phyloP scores from a whole-genome alignment of 169 alveolate genomes.

The Neospora caninum region DNA sequence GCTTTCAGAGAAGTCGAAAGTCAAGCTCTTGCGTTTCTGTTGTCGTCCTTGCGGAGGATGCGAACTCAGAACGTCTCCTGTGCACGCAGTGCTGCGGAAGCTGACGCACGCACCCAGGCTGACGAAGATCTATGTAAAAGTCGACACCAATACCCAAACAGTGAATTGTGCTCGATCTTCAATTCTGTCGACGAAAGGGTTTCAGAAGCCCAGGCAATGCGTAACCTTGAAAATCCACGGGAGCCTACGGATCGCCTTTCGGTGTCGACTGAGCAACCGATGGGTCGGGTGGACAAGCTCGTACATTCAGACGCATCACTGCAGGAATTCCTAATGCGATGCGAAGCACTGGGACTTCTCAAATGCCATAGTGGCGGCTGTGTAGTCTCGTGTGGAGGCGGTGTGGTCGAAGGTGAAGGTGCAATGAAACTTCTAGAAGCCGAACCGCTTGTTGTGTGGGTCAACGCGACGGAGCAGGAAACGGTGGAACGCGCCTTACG shows the following conservation, averaged over 20 bases:
- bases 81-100: too few relatives aligned
- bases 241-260: too few relatives aligned
- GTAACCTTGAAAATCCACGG: too few relatives aligned
- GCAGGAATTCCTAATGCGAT: background rate
- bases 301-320: background rate
- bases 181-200: too few relatives aligned
- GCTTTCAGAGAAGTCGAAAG: background rate
- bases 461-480: background rate
- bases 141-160: too few relatives aligned
- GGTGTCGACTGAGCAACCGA: too few relatives aligned
- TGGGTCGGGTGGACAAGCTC: background rate
- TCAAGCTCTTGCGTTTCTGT: background rate
- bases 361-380: background rate
- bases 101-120: too few relatives aligned
- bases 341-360: background rate
- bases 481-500: background rate
- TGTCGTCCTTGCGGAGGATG: background rate
- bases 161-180: too few relatives aligned
- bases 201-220: too few relatives aligned
- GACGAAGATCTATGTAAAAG: too few relatives aligned
- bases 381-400: conserved; percentile 15
- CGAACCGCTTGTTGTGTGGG: conserved; percentile 19
- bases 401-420: background rate
- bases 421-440: background rate
- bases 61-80: background rate